Evolutionary conservation across 2,329 filamentous ascomycete genomes (phyloP).

Genomic region (Pseudogymnoascus sp.): DNA sequence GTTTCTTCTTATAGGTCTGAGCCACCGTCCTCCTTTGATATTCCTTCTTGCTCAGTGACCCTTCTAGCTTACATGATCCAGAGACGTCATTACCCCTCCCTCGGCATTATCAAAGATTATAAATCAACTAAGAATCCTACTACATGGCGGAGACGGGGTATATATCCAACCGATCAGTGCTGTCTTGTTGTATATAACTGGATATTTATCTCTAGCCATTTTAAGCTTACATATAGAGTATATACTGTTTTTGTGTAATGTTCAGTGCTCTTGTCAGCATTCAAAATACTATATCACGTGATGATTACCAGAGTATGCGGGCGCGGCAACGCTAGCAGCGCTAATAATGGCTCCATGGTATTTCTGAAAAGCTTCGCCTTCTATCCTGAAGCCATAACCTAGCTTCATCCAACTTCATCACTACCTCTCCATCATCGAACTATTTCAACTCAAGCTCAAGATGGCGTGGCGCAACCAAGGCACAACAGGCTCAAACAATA

Average conservation of each 20-base stretch:
- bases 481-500: slow-evolving; percentile 97
- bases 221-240: neutral
- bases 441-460: slow-evolving; percentile 19
- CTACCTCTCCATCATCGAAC: neutral
- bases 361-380: slow-evolving; percentile 6
- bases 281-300: neutral
- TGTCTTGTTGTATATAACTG: neutral
- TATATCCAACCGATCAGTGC: neutral
- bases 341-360: neutral
- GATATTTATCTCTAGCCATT: neutral
- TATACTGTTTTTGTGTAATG: neutral
- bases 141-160: neutral
- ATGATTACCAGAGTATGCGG: neutral
- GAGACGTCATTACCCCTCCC: slow-evolving; percentile 5
- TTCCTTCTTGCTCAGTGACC: neutral
- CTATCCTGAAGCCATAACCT: neutral
- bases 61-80: neutral
- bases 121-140: neutral
- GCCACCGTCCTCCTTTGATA: neutral
- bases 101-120: neutral
- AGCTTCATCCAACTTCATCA: slow-evolving; percentile 7
- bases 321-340: neutral
- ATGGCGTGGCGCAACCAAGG: slow-evolving; percentile 65
- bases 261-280: neutral
- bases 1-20: neutral